A percentile compares a stretch with the other conserved stretches of the same genome.
phyloP scores from a whole-genome alignment of 2,329 filamentous ascomycete species.

The Emericellopsis atlantica region DNA sequence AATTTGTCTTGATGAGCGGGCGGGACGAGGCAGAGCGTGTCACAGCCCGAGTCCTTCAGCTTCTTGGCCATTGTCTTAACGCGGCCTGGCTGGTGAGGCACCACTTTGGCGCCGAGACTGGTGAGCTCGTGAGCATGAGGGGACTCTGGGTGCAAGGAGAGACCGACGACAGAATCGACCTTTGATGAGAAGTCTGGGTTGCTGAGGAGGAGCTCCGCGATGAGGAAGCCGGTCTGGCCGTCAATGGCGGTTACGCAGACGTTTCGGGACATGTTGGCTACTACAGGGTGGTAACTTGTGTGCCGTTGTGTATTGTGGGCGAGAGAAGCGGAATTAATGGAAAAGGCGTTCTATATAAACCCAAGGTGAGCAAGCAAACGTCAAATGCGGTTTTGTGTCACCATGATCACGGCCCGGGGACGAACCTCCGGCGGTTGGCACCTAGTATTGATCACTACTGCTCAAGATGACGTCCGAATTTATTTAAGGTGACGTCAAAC shows the following conservation, averaged over 20 bases:
- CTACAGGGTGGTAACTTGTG: not conserved
- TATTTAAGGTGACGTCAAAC: too few relatives aligned
- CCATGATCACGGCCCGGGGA: too few relatives aligned
- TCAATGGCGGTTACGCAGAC: conserved; percentile 34
- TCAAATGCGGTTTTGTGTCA: too few relatives aligned
- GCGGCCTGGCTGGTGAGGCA: conserved; percentile 18
- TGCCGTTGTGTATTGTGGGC: too few relatives aligned
- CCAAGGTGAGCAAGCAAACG: too few relatives aligned
- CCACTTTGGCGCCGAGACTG: conserved; percentile 25
- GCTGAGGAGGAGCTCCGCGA: conserved; percentile 33
- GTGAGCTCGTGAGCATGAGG: conserved; percentile 24
- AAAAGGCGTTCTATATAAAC: too few relatives aligned
- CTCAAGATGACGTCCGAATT: too few relatives aligned
- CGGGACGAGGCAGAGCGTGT: conserved; percentile 36
- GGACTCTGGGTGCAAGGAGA: conserved; percentile 25
- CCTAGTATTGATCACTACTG: too few relatives aligned
- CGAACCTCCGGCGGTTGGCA: too few relatives aligned
- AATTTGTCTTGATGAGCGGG: conserved; percentile 31
- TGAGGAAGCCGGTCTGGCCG: conserved; percentile 36
- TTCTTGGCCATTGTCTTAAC: conserved; percentile 21
- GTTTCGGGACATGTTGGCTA: conserved; percentile 29
- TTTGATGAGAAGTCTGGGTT: conserved; percentile 26
- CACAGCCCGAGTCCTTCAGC: conserved; percentile 27
- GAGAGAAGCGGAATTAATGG: too few relatives aligned
- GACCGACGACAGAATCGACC: conserved; percentile 24